Conservation (phyloP, 139 green algal species). For the Asterochloris sp. region DNA sequence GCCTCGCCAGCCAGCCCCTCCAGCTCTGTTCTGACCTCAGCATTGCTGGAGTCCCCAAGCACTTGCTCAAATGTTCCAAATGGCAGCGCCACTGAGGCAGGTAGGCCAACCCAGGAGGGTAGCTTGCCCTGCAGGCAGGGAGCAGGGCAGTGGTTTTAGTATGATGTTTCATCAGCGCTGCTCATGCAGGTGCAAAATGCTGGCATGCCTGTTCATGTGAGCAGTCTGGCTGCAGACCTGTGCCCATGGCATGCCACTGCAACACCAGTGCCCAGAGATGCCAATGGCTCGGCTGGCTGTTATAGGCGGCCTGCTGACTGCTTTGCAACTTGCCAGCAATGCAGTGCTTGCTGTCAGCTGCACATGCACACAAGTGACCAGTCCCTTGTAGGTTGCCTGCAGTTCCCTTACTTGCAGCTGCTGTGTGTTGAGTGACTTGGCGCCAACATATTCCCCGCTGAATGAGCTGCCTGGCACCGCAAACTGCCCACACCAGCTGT, state of each 20-base stretch:
- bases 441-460: constrained; percentile 11
- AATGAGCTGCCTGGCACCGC: constrained; percentile 25
- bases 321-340: not conserved
- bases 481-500: constrained; percentile 23
- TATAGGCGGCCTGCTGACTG: not conserved
- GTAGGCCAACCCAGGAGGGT: constrained; percentile 36
- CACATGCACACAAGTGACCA: not conserved
- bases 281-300: not conserved
- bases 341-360: too few relatives aligned
- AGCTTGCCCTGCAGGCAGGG: constrained; percentile 26
- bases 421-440: constrained; percentile 30
- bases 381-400: not conserved
- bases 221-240: not conserved
- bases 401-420: constrained; percentile 11
- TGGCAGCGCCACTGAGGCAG: constrained; percentile 32
- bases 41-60: constrained; percentile 1
- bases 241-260: not conserved
- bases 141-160: not conserved
- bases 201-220: not conserved
- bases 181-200: too few relatives aligned
- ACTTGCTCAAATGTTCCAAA: constrained; percentile 35
- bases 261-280: not conserved
- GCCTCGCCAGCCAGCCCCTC: not conserved
- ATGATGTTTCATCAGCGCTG: not conserved
- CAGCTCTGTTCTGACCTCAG: not conserved